These are phyloP conservation scores for Scorias spongiosa DNA, from an alignment of 2,329 filamentous ascomycete genomes.

Conservation along the genomic window DNA sequence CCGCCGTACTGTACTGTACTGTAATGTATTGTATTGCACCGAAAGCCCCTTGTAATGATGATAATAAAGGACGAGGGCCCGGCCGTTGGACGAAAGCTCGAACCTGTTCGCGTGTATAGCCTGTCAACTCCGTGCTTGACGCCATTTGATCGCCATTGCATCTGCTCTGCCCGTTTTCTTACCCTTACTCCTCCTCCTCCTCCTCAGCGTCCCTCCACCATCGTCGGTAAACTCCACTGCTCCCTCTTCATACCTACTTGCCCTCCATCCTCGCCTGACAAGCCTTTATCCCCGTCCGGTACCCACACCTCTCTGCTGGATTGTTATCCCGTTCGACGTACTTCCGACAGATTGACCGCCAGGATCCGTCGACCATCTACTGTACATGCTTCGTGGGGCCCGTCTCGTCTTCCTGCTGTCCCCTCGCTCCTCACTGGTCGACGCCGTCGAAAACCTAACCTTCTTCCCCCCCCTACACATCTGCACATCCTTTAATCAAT, in stretches of 20 bases:
- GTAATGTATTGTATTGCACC: no score
- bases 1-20: no score
- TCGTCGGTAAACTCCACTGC: background rate
- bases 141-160: background rate
- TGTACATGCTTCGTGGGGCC: background rate
- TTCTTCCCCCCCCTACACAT: no score
- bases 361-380: conserved; percentile 11
- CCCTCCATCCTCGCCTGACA: conserved; percentile 1
- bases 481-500: no score
- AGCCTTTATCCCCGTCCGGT: conserved; percentile 2
- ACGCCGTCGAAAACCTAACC: no score
- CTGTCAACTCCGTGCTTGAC: background rate
- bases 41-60: no score
- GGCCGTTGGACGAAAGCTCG: background rate
- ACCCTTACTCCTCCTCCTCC: background rate
- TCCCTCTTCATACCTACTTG: conserved; percentile 1
- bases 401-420: background rate
- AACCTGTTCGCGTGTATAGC: background rate
- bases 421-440: background rate
- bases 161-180: background rate
- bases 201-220: background rate
- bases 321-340: conserved; percentile 2
- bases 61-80: background rate
- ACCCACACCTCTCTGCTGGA: conserved; percentile 1
- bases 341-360: conserved; percentile 15